Evolutionary conservation across 2,329 filamentous ascomycete species (phyloP).

Genomic region (Aspergillus sp.): DNA sequence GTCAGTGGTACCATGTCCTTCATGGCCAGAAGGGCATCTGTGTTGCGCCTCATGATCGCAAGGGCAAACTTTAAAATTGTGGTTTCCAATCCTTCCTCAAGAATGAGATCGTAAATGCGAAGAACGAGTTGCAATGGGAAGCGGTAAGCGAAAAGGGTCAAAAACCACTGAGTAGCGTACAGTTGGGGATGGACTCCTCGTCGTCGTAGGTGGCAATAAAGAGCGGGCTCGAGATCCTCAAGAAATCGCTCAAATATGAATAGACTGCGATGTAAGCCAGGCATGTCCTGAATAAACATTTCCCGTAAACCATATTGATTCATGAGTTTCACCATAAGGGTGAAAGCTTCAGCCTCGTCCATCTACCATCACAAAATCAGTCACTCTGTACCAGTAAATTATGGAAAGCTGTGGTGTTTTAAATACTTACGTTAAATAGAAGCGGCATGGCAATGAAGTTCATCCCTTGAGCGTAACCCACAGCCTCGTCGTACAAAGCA

Average conservation of each 20-base stretch:
- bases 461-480: constrained; percentile 98
- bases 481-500: constrained; percentile 87
- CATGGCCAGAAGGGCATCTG: constrained; percentile 72
- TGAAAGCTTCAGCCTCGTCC: constrained; percentile 96
- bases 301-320: constrained; percentile 92
- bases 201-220: constrained; percentile 91
- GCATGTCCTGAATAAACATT: constrained; percentile 94
- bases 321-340: constrained; percentile 89
- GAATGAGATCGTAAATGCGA: constrained; percentile 91
- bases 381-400: constrained; percentile 2
- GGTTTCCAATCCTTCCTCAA: constrained; percentile 83
- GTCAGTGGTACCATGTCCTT: constrained; percentile 89
- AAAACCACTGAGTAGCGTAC: constrained; percentile 98
- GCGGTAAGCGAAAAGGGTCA: constrained; percentile 96
- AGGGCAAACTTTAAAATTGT: constrained; percentile 94
- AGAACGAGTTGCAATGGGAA: constrained; percentile 95
- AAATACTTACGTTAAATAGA: constrained; percentile 75
- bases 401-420: neutral
- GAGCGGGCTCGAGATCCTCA: constrained; percentile 88
- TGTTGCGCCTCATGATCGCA: constrained; percentile 94
- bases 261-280: constrained; percentile 85
- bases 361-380: constrained; percentile 55
- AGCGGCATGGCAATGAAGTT: constrained; percentile 98
- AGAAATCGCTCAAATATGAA: constrained; percentile 94
- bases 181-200: constrained; percentile 85